phyloP scores from a whole-genome alignment of 2,329 filamentous ascomycete species.

The Paecilomyces formosus region DNA sequence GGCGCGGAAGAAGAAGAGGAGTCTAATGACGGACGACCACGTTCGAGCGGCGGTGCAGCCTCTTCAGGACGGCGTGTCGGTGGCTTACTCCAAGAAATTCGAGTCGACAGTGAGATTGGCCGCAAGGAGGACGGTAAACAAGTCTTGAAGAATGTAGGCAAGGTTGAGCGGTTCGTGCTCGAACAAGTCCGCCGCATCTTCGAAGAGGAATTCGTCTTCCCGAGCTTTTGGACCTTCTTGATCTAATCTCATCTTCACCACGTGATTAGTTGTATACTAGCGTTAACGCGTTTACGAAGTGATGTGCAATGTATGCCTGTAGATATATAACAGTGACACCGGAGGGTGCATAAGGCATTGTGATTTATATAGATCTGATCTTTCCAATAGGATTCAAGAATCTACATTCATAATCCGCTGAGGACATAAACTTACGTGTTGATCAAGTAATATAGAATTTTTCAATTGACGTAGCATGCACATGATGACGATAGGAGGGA shows the following conservation, averaged over 20 bases:
- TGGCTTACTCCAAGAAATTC: slow-evolving; percentile 81
- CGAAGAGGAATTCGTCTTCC: slow-evolving; percentile 97
- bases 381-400: too few species aligned
- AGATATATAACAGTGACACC: background rate
- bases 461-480: background rate
- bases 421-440: background rate
- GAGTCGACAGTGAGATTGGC: slow-evolving; percentile 95
- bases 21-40: slow-evolving; percentile 22
- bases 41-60: slow-evolving; percentile 24
- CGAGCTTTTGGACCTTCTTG: slow-evolving; percentile 96
- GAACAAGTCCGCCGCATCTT: slow-evolving; percentile 96
- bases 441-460: background rate
- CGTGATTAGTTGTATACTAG: background rate
- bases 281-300: background rate
- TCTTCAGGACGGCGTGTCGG: slow-evolving; percentile 47
- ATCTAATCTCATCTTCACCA: slow-evolving; percentile 44
- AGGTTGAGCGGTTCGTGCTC: slow-evolving; percentile 94
- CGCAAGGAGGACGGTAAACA: slow-evolving; percentile 86
- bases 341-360: background rate
- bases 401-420: too few species aligned
- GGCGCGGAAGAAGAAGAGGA: slow-evolving; percentile 39
- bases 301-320: background rate
- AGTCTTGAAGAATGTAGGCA: slow-evolving; percentile 95
- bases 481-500: background rate
- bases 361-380: background rate